phyloP scores from a whole-genome alignment of 2,329 filamentous ascomycete species.

The Xylaria arbuscula region DNA sequence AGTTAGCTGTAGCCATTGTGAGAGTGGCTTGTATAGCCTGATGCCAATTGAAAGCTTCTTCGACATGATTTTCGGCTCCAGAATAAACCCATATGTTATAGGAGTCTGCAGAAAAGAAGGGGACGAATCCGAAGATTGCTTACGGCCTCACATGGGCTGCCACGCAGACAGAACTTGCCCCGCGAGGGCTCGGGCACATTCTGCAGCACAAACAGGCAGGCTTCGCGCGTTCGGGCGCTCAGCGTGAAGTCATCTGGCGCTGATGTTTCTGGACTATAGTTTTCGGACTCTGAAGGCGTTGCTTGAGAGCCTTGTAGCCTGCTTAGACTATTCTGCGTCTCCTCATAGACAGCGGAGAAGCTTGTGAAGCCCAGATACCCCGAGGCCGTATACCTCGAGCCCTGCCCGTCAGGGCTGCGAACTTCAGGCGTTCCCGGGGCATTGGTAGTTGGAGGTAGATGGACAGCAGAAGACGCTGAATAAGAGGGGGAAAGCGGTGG shows the following conservation, averaged over 20 bases:
- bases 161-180: constrained; percentile 41
- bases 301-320: constrained; percentile 46
- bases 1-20: neutral
- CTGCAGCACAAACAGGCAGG: constrained; percentile 53
- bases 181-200: constrained; percentile 49
- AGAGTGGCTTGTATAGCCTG: neutral
- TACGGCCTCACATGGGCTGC: constrained; percentile 43
- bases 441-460: constrained; percentile 6
- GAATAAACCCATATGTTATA: neutral
- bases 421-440: constrained; percentile 10
- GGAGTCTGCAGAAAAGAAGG: neutral
- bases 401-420: constrained; percentile 37
- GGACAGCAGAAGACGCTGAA: constrained; percentile 13
- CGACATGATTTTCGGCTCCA: neutral
- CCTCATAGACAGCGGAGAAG: constrained; percentile 56
- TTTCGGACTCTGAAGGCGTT: constrained; percentile 27
- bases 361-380: constrained; percentile 61
- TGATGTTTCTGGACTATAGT: constrained; percentile 14
- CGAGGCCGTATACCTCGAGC: constrained; percentile 31
- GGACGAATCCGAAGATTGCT: neutral
- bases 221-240: constrained; percentile 50
- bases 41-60: neutral
- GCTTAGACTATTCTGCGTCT: constrained; percentile 55
- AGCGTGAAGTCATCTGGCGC: constrained; percentile 32
- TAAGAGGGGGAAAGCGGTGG: constrained; percentile 25